Base-by-base conservation (phyloP, 495 filamentous ascomycete genomes). In the Penicillium psychrofluorescens region DNA sequence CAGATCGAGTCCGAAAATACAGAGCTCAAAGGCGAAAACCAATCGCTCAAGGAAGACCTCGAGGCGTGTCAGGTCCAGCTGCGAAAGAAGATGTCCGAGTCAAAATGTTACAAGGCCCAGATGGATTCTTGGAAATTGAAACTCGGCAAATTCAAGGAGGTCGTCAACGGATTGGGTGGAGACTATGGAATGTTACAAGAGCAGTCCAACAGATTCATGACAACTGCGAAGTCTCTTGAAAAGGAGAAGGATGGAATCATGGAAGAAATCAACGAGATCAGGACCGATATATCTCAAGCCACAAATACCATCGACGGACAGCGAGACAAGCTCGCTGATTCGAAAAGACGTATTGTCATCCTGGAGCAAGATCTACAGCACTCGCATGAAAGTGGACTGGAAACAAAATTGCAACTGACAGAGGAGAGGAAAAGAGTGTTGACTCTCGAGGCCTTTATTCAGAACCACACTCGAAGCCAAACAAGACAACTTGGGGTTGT, bases 121-220 rank as follows among this genome's bases (percentile, higher is more conserved):
- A 40, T 66, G 13, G 53, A 61, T 5, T 40, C 46, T 27, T 71
- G 66, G 66, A 69, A 63, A 38, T 37, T 40, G 11, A 68, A 61
- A 22, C 32, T 71, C 1, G 35, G 39, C 10, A 63, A 50, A 28
- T 59, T 68, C 45, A 67, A 58, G 48, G 29, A 48, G 36, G 54
- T 68, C 27, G 45, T 71, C 22, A 63, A 67, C 41, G 62, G 63
- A 10, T 39, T 71, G 9, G 66, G 66, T 0, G 51, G 47, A 2
- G 61, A 63, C 10, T 63, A 64, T 30, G 56, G 64, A 34, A 37
- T 12, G 8, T 61, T 69, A 27, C 56, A 55, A 13, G 48, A 54
- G 1, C 62, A 66, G 35, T 42, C 56, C 0, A 50, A 50, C 13
- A 53, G 56, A 8, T 35, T 66, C 28, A 63, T 51, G 32, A 46